Percentiles rank a stretch among this genome's conserved stretches.
These are phyloP conservation scores for Rhexocercosporidium sp. DNA, from an alignment of 2,329 filamentous ascomycete species.

Conservation along the genomic window DNA sequence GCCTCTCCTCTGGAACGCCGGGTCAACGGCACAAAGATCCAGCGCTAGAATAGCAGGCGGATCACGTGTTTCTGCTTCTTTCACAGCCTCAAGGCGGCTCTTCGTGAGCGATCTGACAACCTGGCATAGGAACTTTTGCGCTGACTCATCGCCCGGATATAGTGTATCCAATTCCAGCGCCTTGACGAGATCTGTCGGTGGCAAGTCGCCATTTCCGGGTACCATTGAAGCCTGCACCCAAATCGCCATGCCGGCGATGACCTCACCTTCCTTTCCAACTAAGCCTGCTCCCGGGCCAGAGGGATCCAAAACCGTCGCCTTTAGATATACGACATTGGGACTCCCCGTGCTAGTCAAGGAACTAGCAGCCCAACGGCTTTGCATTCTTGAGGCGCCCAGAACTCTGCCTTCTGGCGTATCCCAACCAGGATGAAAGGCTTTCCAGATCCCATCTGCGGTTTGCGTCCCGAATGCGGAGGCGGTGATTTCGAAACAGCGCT, in stretches of 20 bases:
- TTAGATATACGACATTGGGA: constrained; percentile 7
- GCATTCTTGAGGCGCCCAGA: background rate
- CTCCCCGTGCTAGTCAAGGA: background rate
- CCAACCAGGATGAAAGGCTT: constrained; percentile 8
- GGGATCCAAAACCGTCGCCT: background rate
- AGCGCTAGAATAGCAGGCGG: constrained; percentile 10
- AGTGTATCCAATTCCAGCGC: background rate
- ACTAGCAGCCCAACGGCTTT: background rate
- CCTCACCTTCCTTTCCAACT: no score
- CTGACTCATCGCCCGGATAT: constrained; percentile 3
- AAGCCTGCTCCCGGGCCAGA: background rate
- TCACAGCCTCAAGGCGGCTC: background rate
- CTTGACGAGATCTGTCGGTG: background rate
- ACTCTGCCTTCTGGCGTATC: constrained; percentile 6
- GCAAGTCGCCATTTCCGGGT: background rate
- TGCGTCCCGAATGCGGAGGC: constrained; percentile 10
- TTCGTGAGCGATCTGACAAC: constrained; percentile 4
- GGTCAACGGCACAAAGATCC: constrained; percentile 13
- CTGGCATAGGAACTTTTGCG: constrained; percentile 9
- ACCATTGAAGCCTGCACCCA: constrained; percentile 12
- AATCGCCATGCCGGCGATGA: constrained; percentile 13
- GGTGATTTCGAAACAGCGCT: constrained; percentile 7
- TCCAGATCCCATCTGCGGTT: constrained; percentile 12
- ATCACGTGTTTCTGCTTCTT: background rate
- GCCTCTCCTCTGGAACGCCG: constrained; percentile 9